These are phyloP conservation scores for Syncephalastrum sp. DNA, from an alignment of 371 early-diverging fungal genomes.

Conservation along the genomic window DNA sequence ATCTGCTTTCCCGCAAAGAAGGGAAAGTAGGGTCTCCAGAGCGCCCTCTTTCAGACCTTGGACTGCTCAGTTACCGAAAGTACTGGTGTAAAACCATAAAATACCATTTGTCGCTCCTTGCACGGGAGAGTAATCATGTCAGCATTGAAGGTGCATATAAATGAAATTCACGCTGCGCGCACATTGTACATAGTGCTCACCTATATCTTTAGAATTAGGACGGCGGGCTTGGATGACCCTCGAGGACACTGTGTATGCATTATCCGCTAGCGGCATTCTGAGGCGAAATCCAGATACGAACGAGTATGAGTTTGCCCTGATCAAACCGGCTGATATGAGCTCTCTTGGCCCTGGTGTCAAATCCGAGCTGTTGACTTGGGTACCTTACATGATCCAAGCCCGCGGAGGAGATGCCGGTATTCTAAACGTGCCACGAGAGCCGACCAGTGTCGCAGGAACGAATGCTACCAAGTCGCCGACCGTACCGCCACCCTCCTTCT, in stretches of 20 bases:
- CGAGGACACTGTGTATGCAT: slow-evolving; percentile 74
- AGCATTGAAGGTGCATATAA: slow-evolving; percentile 39
- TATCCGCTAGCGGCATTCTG: slow-evolving; percentile 60
- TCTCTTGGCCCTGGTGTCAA: slow-evolving; percentile 4
- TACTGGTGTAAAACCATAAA: slow-evolving; percentile 73
- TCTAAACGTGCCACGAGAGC: slow-evolving; percentile 15
- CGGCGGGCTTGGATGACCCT: slow-evolving; percentile 62
- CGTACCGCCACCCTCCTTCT: too few species aligned
- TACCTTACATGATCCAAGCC: slow-evolving; percentile 12
- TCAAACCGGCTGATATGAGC: background rate
- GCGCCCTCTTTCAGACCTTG: slow-evolving; percentile 98
- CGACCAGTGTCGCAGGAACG: slow-evolving; percentile 2
- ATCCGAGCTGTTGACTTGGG: slow-evolving; percentile 17
- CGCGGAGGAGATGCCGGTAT: slow-evolving; percentile 9
- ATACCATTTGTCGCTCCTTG: slow-evolving; percentile 63
- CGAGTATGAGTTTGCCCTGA: background rate
- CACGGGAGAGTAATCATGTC: slow-evolving; percentile 30
- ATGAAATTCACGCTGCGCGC: slow-evolving; percentile 58
- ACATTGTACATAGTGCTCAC: background rate
- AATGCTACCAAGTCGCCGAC: too few species aligned
- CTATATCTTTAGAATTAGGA: slow-evolving; percentile 48
- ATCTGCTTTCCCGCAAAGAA: slow-evolving; percentile 92
- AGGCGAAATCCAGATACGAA: slow-evolving; percentile 5
- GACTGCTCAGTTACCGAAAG: slow-evolving; percentile 86
- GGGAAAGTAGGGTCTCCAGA: slow-evolving; percentile 94